These are phyloP conservation scores for Capsicum rhomboideum DNA, from an alignment of 257 asterid species.

Conservation along the genomic window DNA sequence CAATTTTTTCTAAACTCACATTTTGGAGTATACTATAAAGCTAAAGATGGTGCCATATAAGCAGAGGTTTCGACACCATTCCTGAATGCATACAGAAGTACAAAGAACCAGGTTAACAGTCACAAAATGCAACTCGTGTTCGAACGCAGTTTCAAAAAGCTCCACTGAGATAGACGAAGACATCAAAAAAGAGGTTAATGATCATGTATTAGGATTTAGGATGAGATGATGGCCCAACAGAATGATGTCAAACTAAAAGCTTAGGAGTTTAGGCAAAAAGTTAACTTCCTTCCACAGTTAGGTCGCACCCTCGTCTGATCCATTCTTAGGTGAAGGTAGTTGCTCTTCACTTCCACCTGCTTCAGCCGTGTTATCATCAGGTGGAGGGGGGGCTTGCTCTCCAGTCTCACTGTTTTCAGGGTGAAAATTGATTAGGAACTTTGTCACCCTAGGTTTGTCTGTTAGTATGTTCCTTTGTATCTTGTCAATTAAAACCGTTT, in stretches of 20 bases:
- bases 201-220: not conserved
- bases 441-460: constrained; percentile 91
- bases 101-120: not conserved
- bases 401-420: constrained; percentile 62
- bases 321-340: constrained; percentile 5
- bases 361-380: constrained; percentile 46
- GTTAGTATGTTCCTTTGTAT: constrained; percentile 78
- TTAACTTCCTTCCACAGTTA: not conserved
- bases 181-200: not conserved
- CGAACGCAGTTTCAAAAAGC: not conserved
- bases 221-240: not conserved
- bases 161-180: not conserved
- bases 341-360: constrained; percentile 35
- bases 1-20: not conserved
- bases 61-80: not conserved
- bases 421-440: constrained; percentile 75
- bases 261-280: not conserved
- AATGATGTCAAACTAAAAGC: not conserved
- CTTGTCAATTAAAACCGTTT: constrained; percentile 63
- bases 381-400: constrained; percentile 41
- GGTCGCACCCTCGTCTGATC: not conserved
- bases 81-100: not conserved
- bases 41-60: not conserved
- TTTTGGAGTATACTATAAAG: not conserved
- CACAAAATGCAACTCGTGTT: not conserved